Conservation (phyloP, 495 filamentous ascomycete genomes). For the Podospora comata region DNA sequence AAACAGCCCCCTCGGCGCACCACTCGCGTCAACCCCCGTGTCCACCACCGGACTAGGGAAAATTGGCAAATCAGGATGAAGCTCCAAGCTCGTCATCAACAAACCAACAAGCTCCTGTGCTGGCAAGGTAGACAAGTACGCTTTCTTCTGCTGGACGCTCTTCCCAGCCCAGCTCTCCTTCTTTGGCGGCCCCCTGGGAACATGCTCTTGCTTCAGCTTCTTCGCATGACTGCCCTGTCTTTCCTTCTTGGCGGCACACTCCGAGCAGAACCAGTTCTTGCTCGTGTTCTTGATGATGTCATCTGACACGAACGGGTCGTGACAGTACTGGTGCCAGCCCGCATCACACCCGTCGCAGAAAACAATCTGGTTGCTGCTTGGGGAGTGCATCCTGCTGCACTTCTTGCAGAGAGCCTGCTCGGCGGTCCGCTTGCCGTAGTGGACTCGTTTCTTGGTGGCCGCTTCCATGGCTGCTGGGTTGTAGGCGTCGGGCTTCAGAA, state of each 20-base stretch:
- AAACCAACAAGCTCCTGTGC: constrained; percentile 36
- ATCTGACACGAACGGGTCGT: constrained; percentile 74
- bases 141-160: constrained; percentile 36
- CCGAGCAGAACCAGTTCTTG: constrained; percentile 70
- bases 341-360: constrained; percentile 91
- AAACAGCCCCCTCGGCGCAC: constrained; percentile 28
- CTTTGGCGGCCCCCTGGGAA: constrained; percentile 1
- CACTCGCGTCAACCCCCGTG: neutral
- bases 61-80: constrained; percentile 44
- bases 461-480: constrained; percentile 53
- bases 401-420: constrained; percentile 63
- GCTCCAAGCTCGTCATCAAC: constrained; percentile 30
- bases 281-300: constrained; percentile 63
- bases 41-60: constrained; percentile 34
- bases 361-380: constrained; percentile 79
- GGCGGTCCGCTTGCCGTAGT: constrained; percentile 48
- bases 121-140: constrained; percentile 39
- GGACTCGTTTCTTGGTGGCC: constrained; percentile 38
- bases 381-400: constrained; percentile 75
- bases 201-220: constrained; percentile 27
- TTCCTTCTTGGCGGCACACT: constrained; percentile 56
- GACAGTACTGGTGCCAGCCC: constrained; percentile 88
- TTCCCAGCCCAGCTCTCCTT: constrained; percentile 46
- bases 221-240: constrained; percentile 35
- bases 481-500: constrained; percentile 71